A percentile compares a stretch with the other conserved stretches of the same genome.
phyloP scores from a whole-genome alignment of 345 rosid species.

The Leavenworthia alabamica region DNA sequence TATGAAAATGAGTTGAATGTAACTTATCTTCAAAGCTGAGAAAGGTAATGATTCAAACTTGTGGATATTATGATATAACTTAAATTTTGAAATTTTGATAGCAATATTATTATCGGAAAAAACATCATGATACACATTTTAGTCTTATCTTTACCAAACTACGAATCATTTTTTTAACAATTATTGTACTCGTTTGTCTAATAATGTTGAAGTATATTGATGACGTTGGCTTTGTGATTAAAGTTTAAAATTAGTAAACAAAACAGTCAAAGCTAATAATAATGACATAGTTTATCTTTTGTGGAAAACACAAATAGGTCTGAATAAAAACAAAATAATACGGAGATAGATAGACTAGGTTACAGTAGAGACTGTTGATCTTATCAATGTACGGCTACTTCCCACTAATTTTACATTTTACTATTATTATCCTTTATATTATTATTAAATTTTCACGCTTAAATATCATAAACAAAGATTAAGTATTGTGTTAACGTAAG shows the following conservation, averaged over 20 bases:
- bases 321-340: slow-evolving; percentile 19
- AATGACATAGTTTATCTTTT: slow-evolving; percentile 11
- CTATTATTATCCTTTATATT: neutral
- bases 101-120: neutral
- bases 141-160: slow-evolving; percentile 17
- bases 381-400: slow-evolving; percentile 30
- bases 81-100: neutral
- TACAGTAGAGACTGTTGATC: slow-evolving; percentile 14
- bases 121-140: slow-evolving; percentile 10
- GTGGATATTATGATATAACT: neutral
- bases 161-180: neutral
- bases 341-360: slow-evolving; percentile 19
- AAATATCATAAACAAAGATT: neutral
- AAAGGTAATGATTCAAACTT: neutral
- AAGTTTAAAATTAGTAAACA: slow-evolving; percentile 9
- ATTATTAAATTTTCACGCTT: neutral
- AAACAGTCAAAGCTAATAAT: slow-evolving; percentile 15
- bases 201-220: slow-evolving; percentile 2
- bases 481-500: neutral
- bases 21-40: neutral
- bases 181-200: slow-evolving; percentile 20
- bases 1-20: neutral
- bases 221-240: slow-evolving; percentile 4
- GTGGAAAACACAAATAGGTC: slow-evolving; percentile 11
- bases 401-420: slow-evolving; percentile 16